Conservation (phyloP, 1,284 basidiomycete genomes). For the Leccinum solheimii region DNA sequence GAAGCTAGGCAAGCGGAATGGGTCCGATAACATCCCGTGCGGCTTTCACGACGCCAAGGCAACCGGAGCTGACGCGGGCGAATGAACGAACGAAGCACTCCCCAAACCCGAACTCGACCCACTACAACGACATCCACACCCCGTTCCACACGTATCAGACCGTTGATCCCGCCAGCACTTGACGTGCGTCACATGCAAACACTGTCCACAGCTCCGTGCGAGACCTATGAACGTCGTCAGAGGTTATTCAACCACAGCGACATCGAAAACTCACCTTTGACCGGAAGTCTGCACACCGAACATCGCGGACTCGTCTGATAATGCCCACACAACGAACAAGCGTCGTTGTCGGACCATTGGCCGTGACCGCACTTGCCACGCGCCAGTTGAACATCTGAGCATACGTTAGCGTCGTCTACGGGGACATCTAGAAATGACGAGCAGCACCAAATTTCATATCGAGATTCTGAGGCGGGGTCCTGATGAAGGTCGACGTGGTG, state of each 20-base stretch:
- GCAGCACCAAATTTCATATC: slow-evolving; percentile 43
- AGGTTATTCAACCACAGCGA: neutral
- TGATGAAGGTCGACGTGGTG: slow-evolving; percentile 34
- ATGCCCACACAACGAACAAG: slow-evolving; percentile 53
- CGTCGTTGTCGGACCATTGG: slow-evolving; percentile 35
- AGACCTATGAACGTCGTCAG: slow-evolving; percentile 47
- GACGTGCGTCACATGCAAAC: slow-evolving; percentile 67
- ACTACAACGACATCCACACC: slow-evolving; percentile 64
- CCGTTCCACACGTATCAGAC: slow-evolving; percentile 56
- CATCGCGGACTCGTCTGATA: slow-evolving; percentile 53
- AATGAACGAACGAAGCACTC: slow-evolving; percentile 11
- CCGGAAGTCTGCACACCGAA: slow-evolving; percentile 74
- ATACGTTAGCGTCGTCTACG: slow-evolving; percentile 6
- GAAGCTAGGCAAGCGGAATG: too few relatives aligned
- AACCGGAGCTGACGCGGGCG: slow-evolving; percentile 11
- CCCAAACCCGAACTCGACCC: slow-evolving; percentile 6
- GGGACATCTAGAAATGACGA: neutral
- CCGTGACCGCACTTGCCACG: slow-evolving; percentile 41
- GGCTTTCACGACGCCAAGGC: slow-evolving; percentile 1
- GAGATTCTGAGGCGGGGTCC: slow-evolving; percentile 25
- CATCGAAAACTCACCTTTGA: slow-evolving; percentile 60
- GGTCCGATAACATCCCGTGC: neutral
- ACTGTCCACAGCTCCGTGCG: slow-evolving; percentile 65
- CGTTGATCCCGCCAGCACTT: slow-evolving; percentile 57
- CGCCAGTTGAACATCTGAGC: slow-evolving; percentile 39